Evolutionary conservation across 192 early-diverging fungal species (phyloP), one percentile per base, ranked within the genome.

Genomic region (Umbelopsis sp.): DNA sequence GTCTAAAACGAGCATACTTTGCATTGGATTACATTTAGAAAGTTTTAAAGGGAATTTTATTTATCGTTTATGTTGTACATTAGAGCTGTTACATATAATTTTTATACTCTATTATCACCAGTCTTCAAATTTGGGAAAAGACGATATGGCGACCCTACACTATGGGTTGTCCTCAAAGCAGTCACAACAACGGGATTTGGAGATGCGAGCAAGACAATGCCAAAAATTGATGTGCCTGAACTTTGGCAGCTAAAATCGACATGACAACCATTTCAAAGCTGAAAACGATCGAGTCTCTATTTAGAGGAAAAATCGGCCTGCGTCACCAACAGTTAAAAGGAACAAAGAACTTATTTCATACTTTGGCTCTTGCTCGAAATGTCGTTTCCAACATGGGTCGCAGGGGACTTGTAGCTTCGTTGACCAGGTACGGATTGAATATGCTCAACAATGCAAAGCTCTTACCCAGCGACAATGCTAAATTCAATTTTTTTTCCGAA

Each of bases 341-440:
- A 11, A n/a, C 16, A 11, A 34, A 4, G 6, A 26, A 20, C 11
- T 34, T 62, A 3, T 62, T 62, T 62, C 56, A 62, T 34, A n/a
- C 12, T 0, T 12, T 31, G 14, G 17, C 56, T 8, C 12, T 34
- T 3, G 29, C 56, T 20, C 56, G 26, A 3, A 62, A 62, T 36
- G 56, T 62, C 2, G n/a, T 62, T 29, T 20, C 56, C 26, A 62
- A 62, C 31, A 20, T 62, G 31, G 16, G 29, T 3, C 16, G 14
- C 17, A 62, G 56, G 34, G 56, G 56, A 4, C 26, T 62, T 17
- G 56, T 62, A 17, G 56, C 56, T 10, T 62, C 56, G 26, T 62
- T 62, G 56, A 62, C 56, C 26, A 62, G 56, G 56, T 62, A 62
- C 47, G n/a, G 11, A 12, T n/a, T 49, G 47, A 41, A 6, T 17